phyloP scores from a whole-genome alignment of 1,284 basidiomycete genomes.

The Cutaneotrichosporon spelunceum region DNA sequence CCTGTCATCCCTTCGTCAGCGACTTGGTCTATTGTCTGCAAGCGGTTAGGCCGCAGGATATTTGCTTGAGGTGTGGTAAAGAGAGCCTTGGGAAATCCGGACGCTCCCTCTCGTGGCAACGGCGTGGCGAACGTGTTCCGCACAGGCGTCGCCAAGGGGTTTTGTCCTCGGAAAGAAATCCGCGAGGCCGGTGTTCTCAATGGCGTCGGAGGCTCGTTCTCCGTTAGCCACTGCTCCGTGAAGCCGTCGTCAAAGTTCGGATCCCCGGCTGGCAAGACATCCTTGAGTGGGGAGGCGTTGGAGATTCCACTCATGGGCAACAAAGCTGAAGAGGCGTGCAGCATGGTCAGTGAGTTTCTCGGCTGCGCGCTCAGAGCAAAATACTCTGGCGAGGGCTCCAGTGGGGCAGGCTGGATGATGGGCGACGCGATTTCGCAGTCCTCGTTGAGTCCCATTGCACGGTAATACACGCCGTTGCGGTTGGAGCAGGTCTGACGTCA shows the following conservation, averaged over 20 bases:
- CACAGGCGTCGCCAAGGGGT: background rate
- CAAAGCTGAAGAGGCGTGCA: background rate
- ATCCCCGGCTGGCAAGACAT: background rate
- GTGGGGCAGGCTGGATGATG: slow-evolving; percentile 13
- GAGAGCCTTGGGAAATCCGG: background rate
- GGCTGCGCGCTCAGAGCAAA: slow-evolving; percentile 1
- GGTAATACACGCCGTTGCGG: slow-evolving; percentile 23
- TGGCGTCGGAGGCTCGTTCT: background rate
- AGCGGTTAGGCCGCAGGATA: background rate
- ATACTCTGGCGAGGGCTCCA: slow-evolving; percentile 13
- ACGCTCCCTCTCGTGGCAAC: background rate
- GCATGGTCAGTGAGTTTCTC: background rate
- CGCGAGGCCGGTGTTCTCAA: background rate
- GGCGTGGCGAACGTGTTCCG: background rate
- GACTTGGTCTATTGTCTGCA: slow-evolving; percentile 19
- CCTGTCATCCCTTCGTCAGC: slow-evolving; percentile 20
- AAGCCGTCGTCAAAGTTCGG: background rate
- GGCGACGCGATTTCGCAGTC: slow-evolving; percentile 32
- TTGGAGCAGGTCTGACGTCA: slow-evolving; percentile 35
- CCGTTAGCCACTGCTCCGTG: background rate
- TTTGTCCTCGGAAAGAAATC: background rate
- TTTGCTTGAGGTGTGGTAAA: background rate
- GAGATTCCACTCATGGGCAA: background rate
- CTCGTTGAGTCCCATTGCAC: slow-evolving; percentile 29
- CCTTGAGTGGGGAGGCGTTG: background rate